Base-by-base conservation (phyloP, 1,284 basidiomycete genomes). In the Papiliotrema flavescens region DNA sequence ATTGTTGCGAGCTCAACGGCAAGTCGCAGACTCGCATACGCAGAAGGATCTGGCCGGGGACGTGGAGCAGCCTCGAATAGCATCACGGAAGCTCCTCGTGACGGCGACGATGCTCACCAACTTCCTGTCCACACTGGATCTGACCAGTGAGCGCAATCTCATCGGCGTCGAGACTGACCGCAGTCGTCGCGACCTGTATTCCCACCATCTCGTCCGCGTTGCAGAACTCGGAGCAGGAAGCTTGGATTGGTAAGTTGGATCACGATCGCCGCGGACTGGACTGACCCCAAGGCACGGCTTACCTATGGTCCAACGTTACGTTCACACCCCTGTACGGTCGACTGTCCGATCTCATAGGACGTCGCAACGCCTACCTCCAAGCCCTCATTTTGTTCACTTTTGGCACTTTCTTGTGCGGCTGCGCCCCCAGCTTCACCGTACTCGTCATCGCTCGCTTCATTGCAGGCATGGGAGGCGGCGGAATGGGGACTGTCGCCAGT, bases 401-500 rank as follows among this genome's bases (percentile, higher is more conserved):
- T 26, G 66, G 65, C 24, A 69, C 64, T 13, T 40, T 56, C 14
- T 47, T 56, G 3, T 67, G 65, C 43, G 61, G 58, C 13, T 35
- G 55, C n/a, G 61, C 65, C 0, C 59, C 57, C 1, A 46, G 6
- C 17, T 56, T 67, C 23, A 36, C n/a, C 0, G 7, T 32, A 1
- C 57, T 67, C 2, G 49, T 59, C 2, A 35, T 56, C 3, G 62
- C 64, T 1, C 61, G 67, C 4, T 67, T 70, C 56, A 35, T 70
- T 1, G 67, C 67, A 1, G 67, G 67, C 14, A 65, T 65, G 57
- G 67, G 67, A 20, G 67, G 67, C 9, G 67, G 67, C 1, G 67
- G 67, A n/a, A 59, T 65, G 46, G 54, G 60, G 0, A 76, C 72
- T 1, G 71, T 69, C n/a, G 57, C 63, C n/a, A 67, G 64, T 39